Evolutionary conservation across 108 stramenopile species (phyloP).

Genomic region (Cylindrotheca closterium): DNA sequence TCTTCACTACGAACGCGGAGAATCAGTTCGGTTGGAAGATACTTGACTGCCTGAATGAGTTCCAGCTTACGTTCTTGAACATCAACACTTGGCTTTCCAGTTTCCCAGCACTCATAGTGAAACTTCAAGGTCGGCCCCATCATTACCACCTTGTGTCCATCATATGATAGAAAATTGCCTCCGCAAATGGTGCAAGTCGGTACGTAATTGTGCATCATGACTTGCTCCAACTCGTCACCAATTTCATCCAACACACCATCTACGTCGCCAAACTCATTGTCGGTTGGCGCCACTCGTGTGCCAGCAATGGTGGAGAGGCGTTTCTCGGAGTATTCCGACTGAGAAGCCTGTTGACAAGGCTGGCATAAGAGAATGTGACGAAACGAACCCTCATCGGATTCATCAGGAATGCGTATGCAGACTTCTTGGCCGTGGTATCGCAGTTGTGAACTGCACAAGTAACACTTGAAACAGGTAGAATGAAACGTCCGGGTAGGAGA

Average conservation of each 20-base stretch:
- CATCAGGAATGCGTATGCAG: background rate
- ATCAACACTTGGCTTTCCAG: conserved; percentile 9
- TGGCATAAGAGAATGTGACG: background rate
- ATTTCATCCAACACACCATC: conserved; percentile 7
- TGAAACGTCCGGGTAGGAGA: conserved; percentile 1
- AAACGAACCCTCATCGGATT: background rate
- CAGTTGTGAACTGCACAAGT: conserved; percentile 1
- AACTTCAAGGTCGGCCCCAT: conserved; percentile 6
- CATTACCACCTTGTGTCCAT: background rate
- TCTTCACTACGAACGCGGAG: background rate
- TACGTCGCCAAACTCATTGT: conserved; percentile 10
- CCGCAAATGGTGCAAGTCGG: conserved; percentile 6
- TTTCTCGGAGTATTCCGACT: background rate
- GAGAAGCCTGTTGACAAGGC: conserved; percentile 3
- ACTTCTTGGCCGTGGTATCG: conserved; percentile 2
- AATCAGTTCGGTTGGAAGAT: conserved; percentile 5
- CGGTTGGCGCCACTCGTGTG: background rate
- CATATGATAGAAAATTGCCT: conserved; percentile 7
- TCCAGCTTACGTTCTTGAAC: background rate
- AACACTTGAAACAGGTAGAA: conserved; percentile 2
- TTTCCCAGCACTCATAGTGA: conserved; percentile 14
- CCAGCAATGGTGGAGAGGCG: conserved; percentile 1
- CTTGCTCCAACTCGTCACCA: conserved; percentile 10
- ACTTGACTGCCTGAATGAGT: conserved; percentile 6
- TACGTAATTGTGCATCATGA: conserved; percentile 4